Conservation (phyloP, 768 basidiomycete species). For the Suillus variegatus region DNA sequence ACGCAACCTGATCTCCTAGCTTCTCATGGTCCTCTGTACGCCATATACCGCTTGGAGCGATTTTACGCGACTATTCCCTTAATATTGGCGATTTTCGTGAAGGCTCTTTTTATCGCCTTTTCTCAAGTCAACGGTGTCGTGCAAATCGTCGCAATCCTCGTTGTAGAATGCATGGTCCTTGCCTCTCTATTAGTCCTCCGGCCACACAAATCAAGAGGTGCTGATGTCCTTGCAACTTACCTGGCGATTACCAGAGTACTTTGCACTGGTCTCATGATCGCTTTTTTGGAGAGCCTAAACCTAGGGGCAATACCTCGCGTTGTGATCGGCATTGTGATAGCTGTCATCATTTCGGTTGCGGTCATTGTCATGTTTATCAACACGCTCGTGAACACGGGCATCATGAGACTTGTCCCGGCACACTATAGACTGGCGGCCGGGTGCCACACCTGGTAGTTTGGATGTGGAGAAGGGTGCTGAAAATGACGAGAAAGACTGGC, state of each 20-base stretch:
- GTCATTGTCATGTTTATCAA: slow-evolving; percentile 72
- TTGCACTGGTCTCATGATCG: slow-evolving; percentile 70
- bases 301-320: slow-evolving; percentile 79
- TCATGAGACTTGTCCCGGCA: slow-evolving; percentile 30
- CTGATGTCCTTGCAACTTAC: slow-evolving; percentile 69
- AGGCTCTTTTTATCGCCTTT: slow-evolving; percentile 72
- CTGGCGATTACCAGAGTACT: slow-evolving; percentile 68
- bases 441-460: slow-evolving; percentile 17
- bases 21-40: slow-evolving; percentile 60
- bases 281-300: slow-evolving; percentile 67
- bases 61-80: slow-evolving; percentile 68
- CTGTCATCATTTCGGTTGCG: slow-evolving; percentile 70
- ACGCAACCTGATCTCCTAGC: slow-evolving; percentile 38
- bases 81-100: slow-evolving; percentile 59
- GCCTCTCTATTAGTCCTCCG: slow-evolving; percentile 51
- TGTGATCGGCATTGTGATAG: slow-evolving; percentile 74
- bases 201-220: slow-evolving; percentile 68
- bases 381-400: slow-evolving; percentile 51
- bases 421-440: slow-evolving; percentile 19
- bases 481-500: slow-evolving; percentile 24
- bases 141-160: slow-evolving; percentile 67
- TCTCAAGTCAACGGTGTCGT: slow-evolving; percentile 60
- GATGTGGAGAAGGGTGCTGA: slow-evolving; percentile 31
- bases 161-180: slow-evolving; percentile 66
- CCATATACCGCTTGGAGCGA: slow-evolving; percentile 63